These are phyloP conservation scores for Phytophthora podocarpi DNA, from an alignment of 352 stramenopile species.

Conservation along the genomic window DNA sequence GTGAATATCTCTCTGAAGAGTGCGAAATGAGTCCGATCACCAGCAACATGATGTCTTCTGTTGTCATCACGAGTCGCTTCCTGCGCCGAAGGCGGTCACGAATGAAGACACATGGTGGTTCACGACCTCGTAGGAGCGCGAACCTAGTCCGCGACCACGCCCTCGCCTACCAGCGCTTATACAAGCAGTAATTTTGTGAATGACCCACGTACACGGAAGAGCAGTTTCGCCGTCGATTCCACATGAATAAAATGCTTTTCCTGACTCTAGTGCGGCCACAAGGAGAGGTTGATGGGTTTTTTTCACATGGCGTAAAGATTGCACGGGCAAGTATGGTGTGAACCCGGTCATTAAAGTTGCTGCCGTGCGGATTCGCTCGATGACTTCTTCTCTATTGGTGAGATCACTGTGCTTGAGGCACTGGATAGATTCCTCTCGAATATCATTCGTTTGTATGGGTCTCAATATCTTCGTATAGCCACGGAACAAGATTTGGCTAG, in stretches of 20 bases:
- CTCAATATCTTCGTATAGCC: neutral
- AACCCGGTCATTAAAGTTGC: constrained; percentile 1
- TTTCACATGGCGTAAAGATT: constrained; percentile 5
- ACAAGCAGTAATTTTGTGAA: neutral
- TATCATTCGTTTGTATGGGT: neutral
- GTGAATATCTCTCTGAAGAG: too few relatives aligned
- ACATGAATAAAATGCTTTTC: neutral
- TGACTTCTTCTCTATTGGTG: neutral
- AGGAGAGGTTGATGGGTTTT: neutral
- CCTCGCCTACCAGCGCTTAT: neutral
- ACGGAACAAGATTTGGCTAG: too few relatives aligned
- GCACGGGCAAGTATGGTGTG: constrained; percentile 1
- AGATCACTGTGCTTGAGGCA: too few relatives aligned
- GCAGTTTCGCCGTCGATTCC: constrained; percentile 4
- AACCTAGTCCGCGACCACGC: neutral
- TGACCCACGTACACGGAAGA: neutral
- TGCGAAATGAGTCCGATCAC: too few relatives aligned
- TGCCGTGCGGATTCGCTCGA: neutral
- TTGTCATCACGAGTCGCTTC: neutral
- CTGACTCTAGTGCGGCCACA: neutral
- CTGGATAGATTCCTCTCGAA: too few relatives aligned
- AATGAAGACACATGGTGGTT: constrained; percentile 1
- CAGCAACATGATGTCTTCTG: too few relatives aligned
- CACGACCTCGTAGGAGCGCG: neutral
- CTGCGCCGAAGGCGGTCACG: neutral